Percentiles rank a stretch among this genome's conserved stretches.
These are phyloP conservation scores for Kluyveromyces siamensis DNA, from an alignment of 805 yeast species.

Conservation along the genomic window DNA sequence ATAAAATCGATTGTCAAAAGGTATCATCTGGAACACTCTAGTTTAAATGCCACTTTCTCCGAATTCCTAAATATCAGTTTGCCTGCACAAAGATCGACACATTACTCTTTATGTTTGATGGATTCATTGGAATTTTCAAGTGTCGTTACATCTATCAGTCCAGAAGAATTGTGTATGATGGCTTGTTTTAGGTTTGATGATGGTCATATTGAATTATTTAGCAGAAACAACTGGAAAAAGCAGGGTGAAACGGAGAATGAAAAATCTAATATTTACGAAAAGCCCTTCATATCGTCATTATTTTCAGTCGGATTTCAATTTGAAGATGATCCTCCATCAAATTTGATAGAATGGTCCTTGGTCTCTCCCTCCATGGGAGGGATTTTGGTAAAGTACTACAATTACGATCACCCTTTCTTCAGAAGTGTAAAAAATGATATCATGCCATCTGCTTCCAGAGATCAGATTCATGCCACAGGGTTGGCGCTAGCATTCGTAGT, in stretches of 20 bases:
- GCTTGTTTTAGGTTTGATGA: conserved; percentile 5
- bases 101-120: neutral
- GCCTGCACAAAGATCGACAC: neutral
- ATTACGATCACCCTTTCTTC: conserved; percentile 14
- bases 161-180: conserved; percentile 1
- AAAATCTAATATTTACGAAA: neutral
- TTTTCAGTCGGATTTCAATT: conserved; percentile 23
- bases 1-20: conserved; percentile 23
- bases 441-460: conserved; percentile 10
- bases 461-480: conserved; percentile 22
- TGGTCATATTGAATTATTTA: conserved; percentile 7
- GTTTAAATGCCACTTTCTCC: neutral
- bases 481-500: conserved; percentile 29
- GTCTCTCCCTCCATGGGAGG: conserved; percentile 30
- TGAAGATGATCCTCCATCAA: conserved; percentile 15
- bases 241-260: neutral
- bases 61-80: neutral
- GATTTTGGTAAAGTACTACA: conserved; percentile 15
- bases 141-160: neutral
- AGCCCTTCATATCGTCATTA: conserved; percentile 21
- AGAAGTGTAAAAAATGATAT: conserved; percentile 12
- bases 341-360: conserved; percentile 22
- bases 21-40: conserved; percentile 12
- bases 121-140: neutral
- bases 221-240: conserved; percentile 8